Evolutionary conservation across 768 basidiomycete genomes (phyloP).

Genomic region (Amanita thiersii): DNA sequence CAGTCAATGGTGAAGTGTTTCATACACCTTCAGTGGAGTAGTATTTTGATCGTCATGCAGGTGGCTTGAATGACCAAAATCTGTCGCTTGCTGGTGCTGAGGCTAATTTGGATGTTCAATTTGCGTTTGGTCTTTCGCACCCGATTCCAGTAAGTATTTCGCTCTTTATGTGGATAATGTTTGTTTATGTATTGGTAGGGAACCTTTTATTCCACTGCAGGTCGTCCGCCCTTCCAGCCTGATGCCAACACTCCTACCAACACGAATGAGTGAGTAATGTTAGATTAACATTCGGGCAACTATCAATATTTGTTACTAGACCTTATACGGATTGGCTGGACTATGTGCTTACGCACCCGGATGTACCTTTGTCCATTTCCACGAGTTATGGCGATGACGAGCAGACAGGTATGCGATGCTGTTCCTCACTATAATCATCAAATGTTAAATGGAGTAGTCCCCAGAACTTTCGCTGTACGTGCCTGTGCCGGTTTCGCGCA

Average conservation of each 20-base stretch:
- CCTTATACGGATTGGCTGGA: slow-evolving; percentile 48
- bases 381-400: slow-evolving; percentile 72
- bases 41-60: slow-evolving; percentile 23
- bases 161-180: neutral
- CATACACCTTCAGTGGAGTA: too few species aligned
- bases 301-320: slow-evolving; percentile 11
- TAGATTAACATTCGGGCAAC: neutral
- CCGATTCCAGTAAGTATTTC: slow-evolving; percentile 35
- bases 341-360: slow-evolving; percentile 37
- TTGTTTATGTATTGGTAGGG: slow-evolving; percentile 15
- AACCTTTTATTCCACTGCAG: slow-evolving; percentile 56
- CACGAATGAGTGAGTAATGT: slow-evolving; percentile 26
- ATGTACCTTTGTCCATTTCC: slow-evolving; percentile 53
- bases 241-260: slow-evolving; percentile 30
- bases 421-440: neutral
- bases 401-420: slow-evolving; percentile 42
- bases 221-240: slow-evolving; percentile 50
- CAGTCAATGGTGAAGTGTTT: slow-evolving; percentile 41
- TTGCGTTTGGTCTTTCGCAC: slow-evolving; percentile 54
- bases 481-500: slow-evolving; percentile 56
- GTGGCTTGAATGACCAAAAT: slow-evolving; percentile 53
- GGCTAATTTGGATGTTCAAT: slow-evolving; percentile 63
- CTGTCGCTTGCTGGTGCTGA: slow-evolving; percentile 47
- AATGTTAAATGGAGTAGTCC: slow-evolving; percentile 29
- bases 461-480: slow-evolving; percentile 46